phyloP scores from a whole-genome alignment of 352 stramenopile genomes.

The Phytopythium helicoides region DNA sequence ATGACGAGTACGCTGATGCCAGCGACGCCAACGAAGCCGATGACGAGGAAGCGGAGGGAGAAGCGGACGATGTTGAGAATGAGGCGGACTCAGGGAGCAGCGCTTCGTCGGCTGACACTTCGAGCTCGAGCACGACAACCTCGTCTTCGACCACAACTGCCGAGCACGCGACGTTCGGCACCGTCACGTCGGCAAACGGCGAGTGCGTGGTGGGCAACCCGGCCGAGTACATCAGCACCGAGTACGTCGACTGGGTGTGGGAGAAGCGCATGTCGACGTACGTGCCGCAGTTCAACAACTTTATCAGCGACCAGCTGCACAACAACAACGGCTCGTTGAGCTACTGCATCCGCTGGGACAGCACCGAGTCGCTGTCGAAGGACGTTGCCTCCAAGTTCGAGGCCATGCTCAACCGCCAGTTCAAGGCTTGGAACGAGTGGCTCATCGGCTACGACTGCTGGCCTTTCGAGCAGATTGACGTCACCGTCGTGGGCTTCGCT shows the following conservation, averaged over 20 bases:
- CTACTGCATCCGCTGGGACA: conserved; percentile 53
- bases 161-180: conserved; percentile 19
- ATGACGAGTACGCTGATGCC: not conserved
- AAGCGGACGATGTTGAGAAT: conserved; percentile 3
- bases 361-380: conserved; percentile 39
- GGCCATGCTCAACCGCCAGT: conserved; percentile 33
- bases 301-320: conserved; percentile 46
- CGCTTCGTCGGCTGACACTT: not conserved
- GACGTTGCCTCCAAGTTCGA: conserved; percentile 38
- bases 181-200: conserved; percentile 17
- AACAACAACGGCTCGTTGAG: conserved; percentile 24
- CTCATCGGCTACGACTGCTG: conserved; percentile 31
- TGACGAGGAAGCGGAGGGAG: not conserved
- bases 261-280: conserved; percentile 20
- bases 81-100: not conserved
- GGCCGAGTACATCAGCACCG: conserved; percentile 14
- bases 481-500: conserved; percentile 42
- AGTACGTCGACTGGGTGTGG: conserved; percentile 15
- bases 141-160: not conserved
- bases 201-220: conserved; percentile 25
- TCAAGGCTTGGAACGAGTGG: conserved; percentile 24
- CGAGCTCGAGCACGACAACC: not conserved
- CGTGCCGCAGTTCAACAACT: conserved; percentile 26
- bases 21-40: not conserved
- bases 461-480: conserved; percentile 31